These are phyloP conservation scores for Clonostachys rhizophaga DNA, from an alignment of 2,329 filamentous ascomycete genomes.

Conservation along the genomic window DNA sequence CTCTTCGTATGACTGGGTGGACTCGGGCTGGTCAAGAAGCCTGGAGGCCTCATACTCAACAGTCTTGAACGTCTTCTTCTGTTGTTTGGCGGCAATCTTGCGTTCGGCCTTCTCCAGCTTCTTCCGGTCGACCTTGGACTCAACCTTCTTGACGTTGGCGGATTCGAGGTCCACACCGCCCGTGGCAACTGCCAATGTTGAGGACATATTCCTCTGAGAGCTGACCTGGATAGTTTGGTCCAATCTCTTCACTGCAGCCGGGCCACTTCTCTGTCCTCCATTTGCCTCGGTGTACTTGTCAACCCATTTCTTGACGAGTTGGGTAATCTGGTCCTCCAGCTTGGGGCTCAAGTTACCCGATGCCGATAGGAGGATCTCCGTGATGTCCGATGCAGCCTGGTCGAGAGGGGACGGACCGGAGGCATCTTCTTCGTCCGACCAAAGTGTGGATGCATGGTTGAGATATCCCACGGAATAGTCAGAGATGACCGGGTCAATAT, in stretches of 20 bases:
- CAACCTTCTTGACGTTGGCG: conserved; percentile 86
- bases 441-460: conserved; percentile 84
- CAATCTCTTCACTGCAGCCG: conserved; percentile 75
- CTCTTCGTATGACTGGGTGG: conserved; percentile 91
- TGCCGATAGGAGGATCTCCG: conserved; percentile 88
- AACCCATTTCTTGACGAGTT: conserved; percentile 87
- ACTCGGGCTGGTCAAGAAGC: conserved; percentile 77
- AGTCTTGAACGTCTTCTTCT: conserved; percentile 96
- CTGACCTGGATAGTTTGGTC: conserved; percentile 95
- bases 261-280: conserved; percentile 66
- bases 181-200: conserved; percentile 82
- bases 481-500: conserved; percentile 82
- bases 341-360: conserved; percentile 72
- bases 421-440: conserved; percentile 68
- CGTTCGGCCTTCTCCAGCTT: conserved; percentile 98
- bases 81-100: conserved; percentile 97
- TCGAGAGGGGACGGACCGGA: conserved; percentile 62
- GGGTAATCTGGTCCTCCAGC: conserved; percentile 73
- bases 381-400: conserved; percentile 80
- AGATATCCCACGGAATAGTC: conserved; percentile 95
- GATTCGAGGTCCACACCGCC: conserved; percentile 89
- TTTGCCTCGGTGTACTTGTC: conserved; percentile 71
- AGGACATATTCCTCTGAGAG: conserved; percentile 91
- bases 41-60: conserved; percentile 96
- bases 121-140: conserved; percentile 96